Conservation (phyloP, 2,329 filamentous ascomycete genomes). For the Alternaria incomplexa region DNA sequence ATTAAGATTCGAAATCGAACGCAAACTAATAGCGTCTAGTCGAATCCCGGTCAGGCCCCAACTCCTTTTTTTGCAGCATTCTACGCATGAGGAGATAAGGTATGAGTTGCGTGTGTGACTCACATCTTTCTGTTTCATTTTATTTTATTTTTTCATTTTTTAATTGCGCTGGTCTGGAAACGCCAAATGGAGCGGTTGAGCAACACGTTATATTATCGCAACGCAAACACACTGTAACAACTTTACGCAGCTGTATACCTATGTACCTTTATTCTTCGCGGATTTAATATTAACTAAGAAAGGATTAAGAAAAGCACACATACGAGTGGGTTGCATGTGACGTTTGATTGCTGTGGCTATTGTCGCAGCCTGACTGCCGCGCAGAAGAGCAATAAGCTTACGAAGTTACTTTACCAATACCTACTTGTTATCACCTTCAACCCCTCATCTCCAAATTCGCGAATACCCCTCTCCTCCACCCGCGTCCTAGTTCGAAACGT, state of each 20-base stretch:
- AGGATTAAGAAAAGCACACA: not conserved
- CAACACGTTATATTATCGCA: not conserved
- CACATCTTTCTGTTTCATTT: not conserved
- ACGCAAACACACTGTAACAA: not conserved
- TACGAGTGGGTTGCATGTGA: not conserved
- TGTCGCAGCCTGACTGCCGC: not conserved
- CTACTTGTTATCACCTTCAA: slow-evolving; percentile 32
- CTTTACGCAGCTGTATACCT: not conserved
- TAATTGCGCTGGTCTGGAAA: not conserved
- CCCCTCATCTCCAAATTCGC: slow-evolving; percentile 28
- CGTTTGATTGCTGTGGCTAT: not conserved
- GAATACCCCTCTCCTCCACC: slow-evolving; percentile 35
- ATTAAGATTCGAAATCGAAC: slow-evolving; percentile 12
- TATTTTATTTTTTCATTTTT: not conserved
- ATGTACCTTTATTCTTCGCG: not conserved
- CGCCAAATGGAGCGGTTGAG: not conserved
- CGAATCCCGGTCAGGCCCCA: slow-evolving; percentile 39
- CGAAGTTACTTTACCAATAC: slow-evolving; percentile 26
- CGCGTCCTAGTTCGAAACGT: slow-evolving; percentile 31
- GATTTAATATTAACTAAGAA: not conserved
- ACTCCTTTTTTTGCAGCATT: slow-evolving; percentile 17
- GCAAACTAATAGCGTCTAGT: slow-evolving; percentile 22
- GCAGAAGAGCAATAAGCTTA: not conserved
- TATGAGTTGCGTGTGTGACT: not conserved
- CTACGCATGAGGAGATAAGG: not conserved